These are phyloP conservation scores for Aphanomyces cochlioides DNA, from an alignment of 352 stramenopile genomes.

Conservation along the genomic window DNA sequence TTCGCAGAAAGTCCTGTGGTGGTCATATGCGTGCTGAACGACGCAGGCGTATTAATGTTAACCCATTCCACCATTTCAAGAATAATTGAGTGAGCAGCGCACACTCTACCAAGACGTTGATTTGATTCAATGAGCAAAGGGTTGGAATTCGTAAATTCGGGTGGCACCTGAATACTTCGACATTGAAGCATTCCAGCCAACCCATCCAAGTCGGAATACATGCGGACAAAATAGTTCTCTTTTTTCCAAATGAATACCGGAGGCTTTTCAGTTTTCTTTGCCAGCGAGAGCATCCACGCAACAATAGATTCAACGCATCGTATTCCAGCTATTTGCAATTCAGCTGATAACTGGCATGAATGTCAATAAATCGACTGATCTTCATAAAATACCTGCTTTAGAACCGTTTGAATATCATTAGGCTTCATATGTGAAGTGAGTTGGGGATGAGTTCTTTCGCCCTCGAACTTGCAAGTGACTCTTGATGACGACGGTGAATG, in stretches of 20 bases:
- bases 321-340: slow-evolving; percentile 28
- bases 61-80: slow-evolving; percentile 25
- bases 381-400: neutral
- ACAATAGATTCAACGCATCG: slow-evolving; percentile 28
- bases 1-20: neutral
- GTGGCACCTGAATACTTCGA: slow-evolving; percentile 4
- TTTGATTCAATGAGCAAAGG: slow-evolving; percentile 23
- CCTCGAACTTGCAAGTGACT: neutral
- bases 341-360: neutral
- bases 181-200: neutral
- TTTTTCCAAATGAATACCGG: slow-evolving; percentile 24
- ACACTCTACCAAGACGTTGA: slow-evolving; percentile 23
- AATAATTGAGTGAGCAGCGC: slow-evolving; percentile 22
- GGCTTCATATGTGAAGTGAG: slow-evolving; percentile 13
- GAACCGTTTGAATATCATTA: neutral
- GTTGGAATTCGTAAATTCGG: slow-evolving; percentile 12
- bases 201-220: slow-evolving; percentile 25
- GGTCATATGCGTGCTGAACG: neutral
- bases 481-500: neutral
- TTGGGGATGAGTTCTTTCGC: neutral
- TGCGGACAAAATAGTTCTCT: slow-evolving; percentile 24
- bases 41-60: neutral
- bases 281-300: slow-evolving; percentile 23
- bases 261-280: slow-evolving; percentile 3
- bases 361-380: neutral